These are phyloP conservation scores for Xylaria sp. DNA, from an alignment of 2,329 filamentous ascomycete genomes.

Conservation along the genomic window DNA sequence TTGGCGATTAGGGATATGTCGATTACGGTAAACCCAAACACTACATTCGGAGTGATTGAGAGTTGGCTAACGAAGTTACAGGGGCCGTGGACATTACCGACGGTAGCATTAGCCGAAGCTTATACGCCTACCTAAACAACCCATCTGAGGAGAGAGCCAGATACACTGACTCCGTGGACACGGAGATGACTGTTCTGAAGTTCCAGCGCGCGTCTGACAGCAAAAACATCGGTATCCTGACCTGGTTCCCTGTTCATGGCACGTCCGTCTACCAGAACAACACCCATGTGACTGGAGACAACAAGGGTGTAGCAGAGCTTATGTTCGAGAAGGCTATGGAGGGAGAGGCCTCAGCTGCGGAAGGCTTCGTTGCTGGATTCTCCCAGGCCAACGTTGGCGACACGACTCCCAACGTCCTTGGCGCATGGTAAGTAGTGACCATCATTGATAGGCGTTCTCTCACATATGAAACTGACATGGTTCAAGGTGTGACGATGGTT, in stretches of 20 bases:
- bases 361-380: conserved; percentile 86
- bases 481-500: conserved; percentile 77
- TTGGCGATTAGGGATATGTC: conserved; percentile 66
- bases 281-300: conserved; percentile 87
- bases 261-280: conserved; percentile 93
- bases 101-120: conserved; percentile 85
- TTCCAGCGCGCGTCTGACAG: conserved; percentile 77
- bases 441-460: neutral
- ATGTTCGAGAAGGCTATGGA: conserved; percentile 80
- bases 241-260: conserved; percentile 91
- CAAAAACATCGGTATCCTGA: conserved; percentile 82
- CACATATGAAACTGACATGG: conserved; percentile 21
- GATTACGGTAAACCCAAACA: conserved; percentile 63
- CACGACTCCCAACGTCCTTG: conserved; percentile 84
- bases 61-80: conserved; percentile 28
- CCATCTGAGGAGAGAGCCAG: conserved; percentile 74
- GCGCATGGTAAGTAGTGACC: conserved; percentile 67
- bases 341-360: conserved; percentile 63
- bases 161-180: conserved; percentile 64
- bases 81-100: conserved; percentile 69
- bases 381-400: conserved; percentile 93
- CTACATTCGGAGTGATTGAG: neutral
- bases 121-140: conserved; percentile 87
- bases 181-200: conserved; percentile 79
- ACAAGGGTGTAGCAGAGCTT: conserved; percentile 89